phyloP scores from a whole-genome alignment of 208 protist genomes.

The Endotrypanum monterogeii region DNA sequence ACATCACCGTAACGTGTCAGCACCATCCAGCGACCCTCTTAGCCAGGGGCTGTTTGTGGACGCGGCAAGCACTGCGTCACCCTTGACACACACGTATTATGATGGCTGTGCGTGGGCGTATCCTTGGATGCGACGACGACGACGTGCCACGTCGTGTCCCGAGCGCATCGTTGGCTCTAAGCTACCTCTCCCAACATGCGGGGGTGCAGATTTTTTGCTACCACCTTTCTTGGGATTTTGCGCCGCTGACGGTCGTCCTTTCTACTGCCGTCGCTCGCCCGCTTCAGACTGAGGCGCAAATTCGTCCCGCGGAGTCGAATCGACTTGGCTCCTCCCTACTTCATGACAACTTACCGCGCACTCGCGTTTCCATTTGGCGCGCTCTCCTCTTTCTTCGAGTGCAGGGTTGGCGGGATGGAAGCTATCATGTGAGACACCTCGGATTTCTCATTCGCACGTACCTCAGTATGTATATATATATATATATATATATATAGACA shows the following conservation, averaged over 20 bases:
- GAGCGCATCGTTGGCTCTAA: constrained; percentile 8
- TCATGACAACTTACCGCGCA: not conserved
- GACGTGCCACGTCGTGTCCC: constrained; percentile 15
- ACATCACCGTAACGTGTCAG: not conserved
- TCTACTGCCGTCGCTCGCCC: constrained; percentile 3
- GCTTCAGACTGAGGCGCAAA: not conserved
- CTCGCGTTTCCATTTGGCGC: not conserved
- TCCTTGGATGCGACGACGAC: not conserved
- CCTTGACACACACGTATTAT: constrained; percentile 6
- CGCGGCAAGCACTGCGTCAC: not conserved
- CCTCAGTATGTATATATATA: too few species aligned
- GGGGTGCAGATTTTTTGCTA: not conserved
- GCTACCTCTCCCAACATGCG: not conserved
- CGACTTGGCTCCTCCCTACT: not conserved
- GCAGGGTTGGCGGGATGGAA: not conserved
- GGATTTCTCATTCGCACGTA: not conserved
- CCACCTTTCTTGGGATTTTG: constrained; percentile 27
- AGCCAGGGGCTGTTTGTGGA: not conserved
- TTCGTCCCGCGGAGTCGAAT: not conserved
- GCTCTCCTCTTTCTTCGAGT: not conserved
- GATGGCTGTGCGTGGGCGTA: constrained; percentile 8
- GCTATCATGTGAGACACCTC: not conserved
- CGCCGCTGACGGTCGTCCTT: constrained; percentile 16
- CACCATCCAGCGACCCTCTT: not conserved
- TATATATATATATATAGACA: too few species aligned